phyloP scores from a whole-genome alignment of 352 stramenopile genomes.

The Thalassiosira oceanica region DNA sequence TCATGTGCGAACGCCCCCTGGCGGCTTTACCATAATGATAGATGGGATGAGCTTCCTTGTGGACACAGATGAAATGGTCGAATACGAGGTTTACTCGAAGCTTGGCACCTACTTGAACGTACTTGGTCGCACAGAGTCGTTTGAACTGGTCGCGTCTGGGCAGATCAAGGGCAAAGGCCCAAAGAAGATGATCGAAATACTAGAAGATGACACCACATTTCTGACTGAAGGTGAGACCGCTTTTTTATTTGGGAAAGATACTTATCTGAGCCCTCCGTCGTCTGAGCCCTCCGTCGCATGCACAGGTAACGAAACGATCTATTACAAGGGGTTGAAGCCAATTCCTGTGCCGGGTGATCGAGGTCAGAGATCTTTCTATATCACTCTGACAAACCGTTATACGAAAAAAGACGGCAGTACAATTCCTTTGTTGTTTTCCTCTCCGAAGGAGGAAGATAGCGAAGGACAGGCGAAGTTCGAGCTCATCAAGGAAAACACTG shows the following conservation, averaged over 20 bases:
- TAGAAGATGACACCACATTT: background rate
- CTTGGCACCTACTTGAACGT: conserved; percentile 8
- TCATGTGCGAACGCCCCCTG: conserved; percentile 2
- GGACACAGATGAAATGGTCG: conserved; percentile 1
- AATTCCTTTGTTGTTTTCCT: conserved; percentile 16
- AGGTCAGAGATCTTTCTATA: conserved; percentile 30
- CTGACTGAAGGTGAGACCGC: background rate
- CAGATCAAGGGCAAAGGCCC: conserved; percentile 7
- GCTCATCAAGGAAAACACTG: conserved; percentile 9
- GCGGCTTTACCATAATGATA: conserved; percentile 7
- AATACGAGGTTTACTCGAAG: conserved; percentile 25
- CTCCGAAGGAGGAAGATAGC: conserved; percentile 8
- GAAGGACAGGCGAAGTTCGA: conserved; percentile 12
- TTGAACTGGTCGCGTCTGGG: conserved; percentile 26
- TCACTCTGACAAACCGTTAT: conserved; percentile 23
- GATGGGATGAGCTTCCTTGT: conserved; percentile 19
- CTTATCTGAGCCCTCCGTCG: no score
- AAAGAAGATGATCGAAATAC: background rate
- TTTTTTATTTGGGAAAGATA: no score
- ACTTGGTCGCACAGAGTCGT: conserved; percentile 5
- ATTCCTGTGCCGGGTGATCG: conserved; percentile 19
- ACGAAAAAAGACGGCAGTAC: background rate
- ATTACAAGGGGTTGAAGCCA: conserved; percentile 19
- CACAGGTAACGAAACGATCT: no score
- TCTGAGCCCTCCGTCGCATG: no score